Conservation (phyloP, 192 early-diverging fungal species). For the Radiomyces spectabilis region DNA sequence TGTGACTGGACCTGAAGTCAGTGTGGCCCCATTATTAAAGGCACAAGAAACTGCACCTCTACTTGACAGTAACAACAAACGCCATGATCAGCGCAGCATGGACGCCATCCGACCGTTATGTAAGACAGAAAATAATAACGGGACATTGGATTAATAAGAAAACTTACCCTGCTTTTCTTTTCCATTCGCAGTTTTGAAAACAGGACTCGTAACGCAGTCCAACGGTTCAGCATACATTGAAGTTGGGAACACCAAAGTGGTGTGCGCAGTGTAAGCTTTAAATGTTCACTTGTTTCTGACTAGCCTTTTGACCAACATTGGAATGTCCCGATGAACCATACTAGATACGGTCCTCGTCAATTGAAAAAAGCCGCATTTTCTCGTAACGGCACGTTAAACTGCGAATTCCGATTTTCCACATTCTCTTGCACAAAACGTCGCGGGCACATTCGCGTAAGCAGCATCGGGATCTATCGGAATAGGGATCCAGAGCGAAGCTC, state of each 20-base stretch:
- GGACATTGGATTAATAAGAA: background rate
- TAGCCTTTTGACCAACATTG: background rate
- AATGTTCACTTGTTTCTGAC: background rate
- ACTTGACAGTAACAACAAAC: background rate
- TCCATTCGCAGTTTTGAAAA: constrained; percentile 44
- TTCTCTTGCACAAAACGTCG: constrained; percentile 59
- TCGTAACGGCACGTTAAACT: constrained; percentile 51
- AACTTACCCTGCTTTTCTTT: background rate
- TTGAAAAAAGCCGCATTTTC: constrained; percentile 42
- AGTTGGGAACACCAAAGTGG: constrained; percentile 60
- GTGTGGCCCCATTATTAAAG: background rate
- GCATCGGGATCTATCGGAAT: background rate
- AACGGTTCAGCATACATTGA: constrained; percentile 77
- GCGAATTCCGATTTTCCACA: constrained; percentile 73
- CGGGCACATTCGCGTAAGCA: constrained; percentile 14
- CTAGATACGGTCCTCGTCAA: constrained; percentile 68
- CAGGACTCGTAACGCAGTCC: constrained; percentile 64
- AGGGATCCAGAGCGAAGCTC: background rate
- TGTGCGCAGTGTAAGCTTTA: constrained; percentile 70
- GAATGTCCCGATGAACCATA: background rate
- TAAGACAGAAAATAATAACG: background rate
- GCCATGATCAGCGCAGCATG: background rate
- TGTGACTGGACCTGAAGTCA: background rate
- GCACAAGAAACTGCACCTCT: background rate
- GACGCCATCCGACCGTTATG: background rate